These are phyloP conservation scores for Peniophora sp. DNA, from an alignment of 1,284 basidiomycete species.

Conservation along the genomic window DNA sequence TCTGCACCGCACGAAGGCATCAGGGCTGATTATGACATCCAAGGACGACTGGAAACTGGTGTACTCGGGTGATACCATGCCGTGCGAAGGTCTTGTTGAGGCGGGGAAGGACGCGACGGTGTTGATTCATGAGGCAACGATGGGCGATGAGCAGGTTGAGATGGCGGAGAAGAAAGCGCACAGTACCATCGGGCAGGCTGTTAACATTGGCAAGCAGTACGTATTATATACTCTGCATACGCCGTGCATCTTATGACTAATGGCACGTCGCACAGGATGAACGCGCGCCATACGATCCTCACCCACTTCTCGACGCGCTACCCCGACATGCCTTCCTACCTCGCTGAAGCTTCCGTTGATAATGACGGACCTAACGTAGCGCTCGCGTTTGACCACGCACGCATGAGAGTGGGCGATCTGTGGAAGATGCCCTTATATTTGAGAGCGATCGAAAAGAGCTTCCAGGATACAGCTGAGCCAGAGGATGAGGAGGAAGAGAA, in stretches of 20 bases:
- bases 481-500: conserved; percentile 41
- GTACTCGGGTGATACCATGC: conserved; percentile 86
- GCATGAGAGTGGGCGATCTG: conserved; percentile 68
- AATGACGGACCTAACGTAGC: conserved; percentile 38
- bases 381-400: conserved; percentile 77
- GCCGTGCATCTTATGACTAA: not conserved
- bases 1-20: conserved; percentile 65
- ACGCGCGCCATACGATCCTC: conserved; percentile 74
- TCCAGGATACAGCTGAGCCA: conserved; percentile 49
- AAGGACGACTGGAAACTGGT: too few species aligned
- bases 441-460: conserved; percentile 62
- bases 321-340: conserved; percentile 63
- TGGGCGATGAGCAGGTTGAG: conserved; percentile 71
- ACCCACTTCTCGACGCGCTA: conserved; percentile 96
- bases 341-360: conserved; percentile 3
- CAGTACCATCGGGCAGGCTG: conserved; percentile 85
- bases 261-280: conserved; percentile 52
- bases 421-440: conserved; percentile 76
- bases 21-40: conserved; percentile 65
- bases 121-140: conserved; percentile 91
- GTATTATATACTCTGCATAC: conserved; percentile 15
- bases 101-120: conserved; percentile 70
- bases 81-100: conserved; percentile 59
- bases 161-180: conserved; percentile 78
- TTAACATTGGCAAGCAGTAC: conserved; percentile 66